A percentile compares a stretch with the other conserved stretches of the same genome.
These are phyloP conservation scores for Macrotyloma uniflorum DNA, from an alignment of 306 rosid species.

Conservation along the genomic window DNA sequence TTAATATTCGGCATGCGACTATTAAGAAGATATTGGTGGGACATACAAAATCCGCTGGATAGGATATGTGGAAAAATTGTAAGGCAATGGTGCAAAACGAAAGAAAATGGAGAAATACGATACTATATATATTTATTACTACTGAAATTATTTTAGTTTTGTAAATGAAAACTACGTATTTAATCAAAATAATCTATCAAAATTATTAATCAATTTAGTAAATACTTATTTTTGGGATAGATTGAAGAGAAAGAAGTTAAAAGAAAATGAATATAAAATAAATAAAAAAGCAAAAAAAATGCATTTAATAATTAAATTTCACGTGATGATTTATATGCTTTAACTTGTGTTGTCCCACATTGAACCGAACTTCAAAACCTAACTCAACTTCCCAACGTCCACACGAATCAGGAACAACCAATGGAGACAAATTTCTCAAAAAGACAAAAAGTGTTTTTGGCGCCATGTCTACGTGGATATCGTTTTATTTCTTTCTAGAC, in stretches of 20 bases:
- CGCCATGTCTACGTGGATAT: neutral
- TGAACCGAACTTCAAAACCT: neutral
- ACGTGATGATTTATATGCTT: neutral
- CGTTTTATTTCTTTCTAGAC: too few relatives aligned
- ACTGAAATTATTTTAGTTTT: too few relatives aligned
- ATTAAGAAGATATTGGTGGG: neutral
- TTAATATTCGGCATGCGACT: too few relatives aligned
- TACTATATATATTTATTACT: too few relatives aligned
- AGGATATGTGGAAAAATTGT: neutral
- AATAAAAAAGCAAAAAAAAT: neutral
- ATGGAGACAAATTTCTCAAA: neutral
- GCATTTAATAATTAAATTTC: neutral
- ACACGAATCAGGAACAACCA: neutral
- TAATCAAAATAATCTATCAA: too few relatives aligned
- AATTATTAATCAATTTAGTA: too few relatives aligned
- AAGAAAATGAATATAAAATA: too few relatives aligned
- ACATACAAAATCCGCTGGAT: neutral
- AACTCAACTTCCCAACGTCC: constrained; percentile 13
- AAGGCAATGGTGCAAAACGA: too few relatives aligned
- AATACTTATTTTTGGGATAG: too few relatives aligned
- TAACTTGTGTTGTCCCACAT: neutral
- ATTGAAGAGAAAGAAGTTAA: too few relatives aligned
- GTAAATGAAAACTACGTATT: too few relatives aligned
- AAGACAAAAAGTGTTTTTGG: neutral
- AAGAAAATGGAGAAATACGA: too few relatives aligned